These are phyloP conservation scores for Flaveria sonorensis DNA, from an alignment of 129 eudicot genomes.

Conservation along the genomic window DNA sequence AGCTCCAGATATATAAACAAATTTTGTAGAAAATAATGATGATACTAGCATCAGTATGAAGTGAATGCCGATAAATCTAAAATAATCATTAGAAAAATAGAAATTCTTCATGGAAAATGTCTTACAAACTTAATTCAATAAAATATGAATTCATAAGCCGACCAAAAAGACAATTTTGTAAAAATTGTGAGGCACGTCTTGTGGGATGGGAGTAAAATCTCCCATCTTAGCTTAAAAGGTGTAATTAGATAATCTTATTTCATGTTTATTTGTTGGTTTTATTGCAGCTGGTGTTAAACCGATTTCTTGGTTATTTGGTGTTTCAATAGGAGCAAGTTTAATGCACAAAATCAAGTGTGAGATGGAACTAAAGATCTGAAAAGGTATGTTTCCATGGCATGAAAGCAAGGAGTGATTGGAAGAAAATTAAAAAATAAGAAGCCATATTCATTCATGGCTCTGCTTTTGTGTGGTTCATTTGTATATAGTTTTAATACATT, in stretches of 20 bases:
- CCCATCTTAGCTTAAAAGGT: neutral
- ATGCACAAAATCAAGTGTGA: constrained; percentile 1
- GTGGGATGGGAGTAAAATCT: neutral
- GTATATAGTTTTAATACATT: constrained; percentile 26
- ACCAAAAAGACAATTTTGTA: neutral
- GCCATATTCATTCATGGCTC: constrained; percentile 30
- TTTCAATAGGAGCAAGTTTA: constrained; percentile 17
- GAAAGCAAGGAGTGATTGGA: constrained; percentile 24
- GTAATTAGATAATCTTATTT: neutral
- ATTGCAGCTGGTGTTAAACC: neutral
- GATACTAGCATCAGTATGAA: neutral
- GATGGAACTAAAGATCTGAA: constrained; percentile 22
- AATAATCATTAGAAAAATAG: neutral
- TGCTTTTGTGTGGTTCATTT: constrained; percentile 31
- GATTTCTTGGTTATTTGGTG: constrained; percentile 10
- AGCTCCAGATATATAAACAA: neutral
- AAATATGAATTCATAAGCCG: neutral
- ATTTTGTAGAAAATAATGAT: neutral
- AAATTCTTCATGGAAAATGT: neutral
- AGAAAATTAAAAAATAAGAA: constrained; percentile 34
- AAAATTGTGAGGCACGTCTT: neutral
- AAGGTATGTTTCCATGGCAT: constrained; percentile 32
- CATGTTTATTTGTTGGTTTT: neutral
- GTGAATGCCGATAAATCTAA: neutral
- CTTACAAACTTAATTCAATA: neutral